Evolutionary conservation across 345 rosid species (phyloP).

Genomic region (Acer negundo): DNA sequence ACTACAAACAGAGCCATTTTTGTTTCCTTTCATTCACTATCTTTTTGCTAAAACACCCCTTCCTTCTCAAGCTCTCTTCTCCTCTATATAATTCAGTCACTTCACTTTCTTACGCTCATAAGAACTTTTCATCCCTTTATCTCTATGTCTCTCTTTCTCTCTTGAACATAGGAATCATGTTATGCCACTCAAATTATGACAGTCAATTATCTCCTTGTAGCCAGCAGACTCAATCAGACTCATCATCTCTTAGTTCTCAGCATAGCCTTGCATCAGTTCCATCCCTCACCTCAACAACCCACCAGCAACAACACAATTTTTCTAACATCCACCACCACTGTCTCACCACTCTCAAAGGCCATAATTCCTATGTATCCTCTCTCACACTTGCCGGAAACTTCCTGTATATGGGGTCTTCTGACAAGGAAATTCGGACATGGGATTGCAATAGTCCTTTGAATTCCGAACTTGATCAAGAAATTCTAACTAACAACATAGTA

Average conservation of each 20-base stretch:
- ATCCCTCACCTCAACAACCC: constrained; percentile 33
- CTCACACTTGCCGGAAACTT: constrained; percentile 58
- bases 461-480: constrained; percentile 31
- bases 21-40: constrained; percentile 15
- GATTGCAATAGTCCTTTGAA: constrained; percentile 34
- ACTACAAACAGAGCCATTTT: constrained; percentile 12
- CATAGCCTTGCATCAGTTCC: constrained; percentile 46
- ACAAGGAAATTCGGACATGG: constrained; percentile 69
- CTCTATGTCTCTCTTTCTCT: background rate
- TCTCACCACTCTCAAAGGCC: constrained; percentile 64
- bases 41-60: background rate
- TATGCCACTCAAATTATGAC: constrained; percentile 26
- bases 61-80: background rate
- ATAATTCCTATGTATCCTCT: constrained; percentile 66
- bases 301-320: constrained; percentile 21
- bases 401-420: constrained; percentile 71
- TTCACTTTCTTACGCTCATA: constrained; percentile 24
- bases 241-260: constrained; percentile 31
- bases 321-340: constrained; percentile 41
- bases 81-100: constrained; percentile 21
- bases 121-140: background rate
- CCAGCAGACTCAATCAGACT: constrained; percentile 16
- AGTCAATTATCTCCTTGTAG: constrained; percentile 20
- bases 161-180: constrained; percentile 24
- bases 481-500: constrained; percentile 29